Evolutionary conservation across 2,329 filamentous ascomycete species (phyloP).

Genomic region (Diaporthe citrichinensis): DNA sequence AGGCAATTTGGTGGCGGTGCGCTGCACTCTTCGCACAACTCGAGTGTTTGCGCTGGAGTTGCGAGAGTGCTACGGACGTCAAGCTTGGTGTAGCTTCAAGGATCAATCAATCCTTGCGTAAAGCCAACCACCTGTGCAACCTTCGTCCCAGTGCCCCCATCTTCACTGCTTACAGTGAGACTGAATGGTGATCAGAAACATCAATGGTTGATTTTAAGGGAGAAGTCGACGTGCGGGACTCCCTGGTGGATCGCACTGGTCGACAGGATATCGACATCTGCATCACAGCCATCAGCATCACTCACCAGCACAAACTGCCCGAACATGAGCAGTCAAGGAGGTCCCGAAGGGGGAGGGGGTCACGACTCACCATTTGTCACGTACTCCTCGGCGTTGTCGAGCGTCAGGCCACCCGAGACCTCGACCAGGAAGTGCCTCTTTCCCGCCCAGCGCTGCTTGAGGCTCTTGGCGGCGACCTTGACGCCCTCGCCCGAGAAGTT

Average conservation of each 20-base stretch:
- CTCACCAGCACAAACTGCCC: background rate
- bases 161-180: background rate
- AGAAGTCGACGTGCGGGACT: slow-evolving; percentile 94
- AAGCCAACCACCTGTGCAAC: background rate
- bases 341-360: background rate
- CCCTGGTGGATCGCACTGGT: slow-evolving; percentile 98
- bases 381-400: slow-evolving; percentile 86
- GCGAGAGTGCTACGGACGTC: too few species aligned
- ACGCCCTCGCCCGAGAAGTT: slow-evolving; percentile 90
- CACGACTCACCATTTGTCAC: slow-evolving; percentile 76
- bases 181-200: background rate
- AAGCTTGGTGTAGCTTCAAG: background rate
- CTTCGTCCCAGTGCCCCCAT: too few species aligned
- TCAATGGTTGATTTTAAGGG: slow-evolving; percentile 82
- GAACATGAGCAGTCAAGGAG: background rate
- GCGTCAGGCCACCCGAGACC: slow-evolving; percentile 90
- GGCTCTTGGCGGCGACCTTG: slow-evolving; percentile 77
- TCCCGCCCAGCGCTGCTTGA: slow-evolving; percentile 86
- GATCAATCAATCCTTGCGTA: background rate
- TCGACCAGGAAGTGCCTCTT: slow-evolving; percentile 85
- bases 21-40: background rate
- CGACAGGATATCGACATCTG: slow-evolving; percentile 94
- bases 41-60: too few species aligned
- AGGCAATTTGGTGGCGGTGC: too few species aligned
- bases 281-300: background rate